A percentile compares a stretch with the other conserved stretches of the same genome.
phyloP scores from a whole-genome alignment of 139 green algal species.

The Dunaliella sp. region DNA sequence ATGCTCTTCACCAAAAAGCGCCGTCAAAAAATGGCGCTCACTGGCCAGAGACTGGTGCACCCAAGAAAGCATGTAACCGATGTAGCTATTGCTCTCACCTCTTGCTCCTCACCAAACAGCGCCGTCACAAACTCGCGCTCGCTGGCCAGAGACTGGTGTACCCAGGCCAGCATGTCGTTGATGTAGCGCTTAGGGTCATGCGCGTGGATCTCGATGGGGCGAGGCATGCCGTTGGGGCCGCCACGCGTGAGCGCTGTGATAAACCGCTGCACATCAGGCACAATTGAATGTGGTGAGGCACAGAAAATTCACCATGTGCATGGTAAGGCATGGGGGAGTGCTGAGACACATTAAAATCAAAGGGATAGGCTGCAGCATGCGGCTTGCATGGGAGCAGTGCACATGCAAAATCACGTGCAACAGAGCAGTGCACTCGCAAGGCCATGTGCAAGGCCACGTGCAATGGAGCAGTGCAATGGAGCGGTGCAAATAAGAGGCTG shows the following conservation, averaged over 20 bases:
- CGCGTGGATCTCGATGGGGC: constrained; percentile 96
- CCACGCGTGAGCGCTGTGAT: constrained; percentile 89
- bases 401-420: no score
- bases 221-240: constrained; percentile 74
- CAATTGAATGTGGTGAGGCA: background rate
- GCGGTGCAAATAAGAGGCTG: no score
- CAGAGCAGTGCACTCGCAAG: no score
- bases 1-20: constrained; percentile 77
- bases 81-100: constrained; percentile 43
- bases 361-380: background rate
- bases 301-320: background rate
- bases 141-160: constrained; percentile 87
- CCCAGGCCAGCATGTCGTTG: constrained; percentile 96
- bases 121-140: constrained; percentile 88
- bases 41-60: no score
- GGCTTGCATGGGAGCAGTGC: no score
- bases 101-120: constrained; percentile 75
- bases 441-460: no score
- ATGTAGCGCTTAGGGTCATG: constrained; percentile 87
- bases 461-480: no score
- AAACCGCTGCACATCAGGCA: constrained; percentile 56
- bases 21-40: constrained; percentile 84
- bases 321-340: background rate
- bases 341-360: background rate
- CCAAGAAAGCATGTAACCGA: constrained; percentile 97